A percentile compares a stretch with the other conserved stretches of the same genome.
Conservation (phyloP, 1,284 basidiomycete species). For the Amylostereum chailletii region DNA sequence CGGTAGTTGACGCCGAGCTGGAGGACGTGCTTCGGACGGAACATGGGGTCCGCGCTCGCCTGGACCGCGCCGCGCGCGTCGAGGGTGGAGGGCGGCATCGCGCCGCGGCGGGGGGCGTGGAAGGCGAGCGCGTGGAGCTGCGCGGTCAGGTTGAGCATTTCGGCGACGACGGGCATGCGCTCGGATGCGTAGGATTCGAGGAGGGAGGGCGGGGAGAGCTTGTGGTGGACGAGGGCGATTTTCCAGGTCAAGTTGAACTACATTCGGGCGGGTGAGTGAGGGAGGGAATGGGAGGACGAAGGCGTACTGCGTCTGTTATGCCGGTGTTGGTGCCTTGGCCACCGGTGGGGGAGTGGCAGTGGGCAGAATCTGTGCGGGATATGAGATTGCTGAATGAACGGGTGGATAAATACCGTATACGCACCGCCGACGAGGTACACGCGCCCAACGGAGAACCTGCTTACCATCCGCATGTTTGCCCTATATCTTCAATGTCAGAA, state of each 20-base stretch:
- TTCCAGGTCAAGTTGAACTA: conserved; percentile 21
- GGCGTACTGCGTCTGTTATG: conserved; percentile 9
- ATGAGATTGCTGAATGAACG: neutral
- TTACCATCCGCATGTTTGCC: conserved; percentile 16
- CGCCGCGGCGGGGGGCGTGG: neutral
- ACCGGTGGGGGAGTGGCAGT: conserved; percentile 12
- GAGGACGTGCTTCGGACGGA: conserved; percentile 19
- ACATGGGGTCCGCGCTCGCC: conserved; percentile 14
- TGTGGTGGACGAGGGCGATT: conserved; percentile 15
- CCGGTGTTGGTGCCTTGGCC: conserved; percentile 13
- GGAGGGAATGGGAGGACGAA: neutral
- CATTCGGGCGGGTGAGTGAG: neutral
- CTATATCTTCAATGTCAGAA: neutral
- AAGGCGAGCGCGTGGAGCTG: conserved; percentile 3
- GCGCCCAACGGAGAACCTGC: conserved; percentile 12
- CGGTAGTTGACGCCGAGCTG: conserved; percentile 40
- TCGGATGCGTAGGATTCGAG: conserved; percentile 17
- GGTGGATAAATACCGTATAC: neutral
- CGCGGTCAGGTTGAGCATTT: conserved; percentile 15
- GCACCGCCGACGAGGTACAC: conserved; percentile 17
- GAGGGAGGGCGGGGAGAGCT: conserved; percentile 9
- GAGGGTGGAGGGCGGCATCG: neutral
- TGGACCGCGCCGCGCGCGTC: neutral
- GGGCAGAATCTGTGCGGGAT: conserved; percentile 8
- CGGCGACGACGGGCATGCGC: conserved; percentile 17